Percentiles rank a stretch among this genome's conserved stretches.
Evolutionary conservation across 2,329 filamentous ascomycete genomes (phyloP).

Genomic region (Periconia sp.): DNA sequence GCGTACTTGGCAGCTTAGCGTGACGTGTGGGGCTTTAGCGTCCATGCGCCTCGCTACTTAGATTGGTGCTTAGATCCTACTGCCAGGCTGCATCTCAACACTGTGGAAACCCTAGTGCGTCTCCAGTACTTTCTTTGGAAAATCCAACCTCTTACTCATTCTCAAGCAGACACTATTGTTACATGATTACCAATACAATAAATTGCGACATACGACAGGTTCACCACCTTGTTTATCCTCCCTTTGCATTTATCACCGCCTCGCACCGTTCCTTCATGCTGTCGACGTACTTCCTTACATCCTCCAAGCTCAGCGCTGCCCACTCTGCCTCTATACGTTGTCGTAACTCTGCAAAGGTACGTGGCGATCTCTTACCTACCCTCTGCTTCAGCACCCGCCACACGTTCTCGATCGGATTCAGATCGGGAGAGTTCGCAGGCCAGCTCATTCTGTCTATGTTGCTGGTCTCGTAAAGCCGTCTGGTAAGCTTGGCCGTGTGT

Average conservation of each 20-base stretch:
- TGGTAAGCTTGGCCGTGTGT: constrained; percentile 12
- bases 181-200: too few relatives aligned
- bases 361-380: constrained; percentile 9
- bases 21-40: too few relatives aligned
- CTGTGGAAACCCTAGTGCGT: too few relatives aligned
- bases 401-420: constrained; percentile 16
- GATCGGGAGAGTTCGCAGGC: constrained; percentile 13
- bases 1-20: too few relatives aligned
- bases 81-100: too few relatives aligned
- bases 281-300: constrained; percentile 10
- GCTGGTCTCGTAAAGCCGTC: constrained; percentile 6
- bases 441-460: constrained; percentile 11
- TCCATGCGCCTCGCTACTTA: too few relatives aligned
- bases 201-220: neutral
- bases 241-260: constrained; percentile 10
- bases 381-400: constrained; percentile 17
- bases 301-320: constrained; percentile 3
- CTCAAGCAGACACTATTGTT: too few relatives aligned
- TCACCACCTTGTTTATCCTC: constrained; percentile 13
- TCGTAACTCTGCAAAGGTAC: constrained; percentile 8
- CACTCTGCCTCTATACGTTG: constrained; percentile 12
- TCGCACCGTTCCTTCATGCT: constrained; percentile 12
- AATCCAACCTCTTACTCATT: too few relatives aligned
- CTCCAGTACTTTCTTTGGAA: too few relatives aligned
- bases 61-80: too few relatives aligned